phyloP scores from a whole-genome alignment of 768 basidiomycete species.

The Mycena vitilis region DNA sequence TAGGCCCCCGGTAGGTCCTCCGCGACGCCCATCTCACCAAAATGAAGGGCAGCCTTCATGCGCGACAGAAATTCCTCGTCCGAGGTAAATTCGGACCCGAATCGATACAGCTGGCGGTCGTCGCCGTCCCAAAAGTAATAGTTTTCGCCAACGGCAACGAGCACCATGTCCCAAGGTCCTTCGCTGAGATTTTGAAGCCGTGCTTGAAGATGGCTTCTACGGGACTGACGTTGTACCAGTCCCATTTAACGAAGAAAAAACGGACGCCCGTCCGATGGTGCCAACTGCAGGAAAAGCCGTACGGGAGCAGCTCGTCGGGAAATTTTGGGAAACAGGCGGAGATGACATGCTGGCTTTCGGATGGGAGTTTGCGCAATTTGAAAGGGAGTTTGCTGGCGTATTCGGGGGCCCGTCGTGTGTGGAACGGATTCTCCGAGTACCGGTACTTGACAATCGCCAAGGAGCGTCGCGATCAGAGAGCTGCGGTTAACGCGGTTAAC shows the following conservation, averaged over 20 bases:
- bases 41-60: too few species aligned
- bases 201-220: background rate
- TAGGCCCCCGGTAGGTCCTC: too few species aligned
- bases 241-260: background rate
- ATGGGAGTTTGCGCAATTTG: too few species aligned
- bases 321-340: background rate
- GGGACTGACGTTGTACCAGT: background rate
- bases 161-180: background rate
- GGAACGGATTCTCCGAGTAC: too few species aligned
- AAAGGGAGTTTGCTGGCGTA: too few species aligned
- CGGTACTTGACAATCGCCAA: too few species aligned
- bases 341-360: too few species aligned
- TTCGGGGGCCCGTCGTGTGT: too few species aligned
- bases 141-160: background rate
- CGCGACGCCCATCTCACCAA: too few species aligned
- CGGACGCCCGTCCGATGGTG: background rate
- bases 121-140: slow-evolving; percentile 6
- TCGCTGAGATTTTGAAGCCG: background rate
- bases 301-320: background rate
- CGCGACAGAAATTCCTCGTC: slow-evolving; percentile 11
- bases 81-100: background rate
- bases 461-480: too few species aligned
- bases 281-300: background rate
- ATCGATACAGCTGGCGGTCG: background rate
- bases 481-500: too few species aligned